Conservation (phyloP, 768 basidiomycete genomes). For the Atractiella rhizophila region DNA sequence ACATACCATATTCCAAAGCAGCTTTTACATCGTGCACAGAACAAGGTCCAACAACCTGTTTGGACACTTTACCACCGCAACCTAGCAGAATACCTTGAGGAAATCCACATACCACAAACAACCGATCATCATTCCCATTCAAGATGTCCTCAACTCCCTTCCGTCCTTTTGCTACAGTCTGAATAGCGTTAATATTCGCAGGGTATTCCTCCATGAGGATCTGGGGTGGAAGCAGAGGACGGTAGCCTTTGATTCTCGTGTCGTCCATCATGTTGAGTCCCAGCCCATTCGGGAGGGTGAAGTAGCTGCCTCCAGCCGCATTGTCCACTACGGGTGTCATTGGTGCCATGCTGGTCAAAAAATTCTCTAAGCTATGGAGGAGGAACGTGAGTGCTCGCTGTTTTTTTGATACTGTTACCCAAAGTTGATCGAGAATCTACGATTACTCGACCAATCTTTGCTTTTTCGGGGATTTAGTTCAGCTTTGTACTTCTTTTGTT, state of each 20-base stretch:
- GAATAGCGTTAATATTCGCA: slow-evolving; percentile 28
- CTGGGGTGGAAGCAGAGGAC: slow-evolving; percentile 16
- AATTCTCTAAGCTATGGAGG: no score
- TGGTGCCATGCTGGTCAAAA: no score
- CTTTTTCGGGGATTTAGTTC: no score
- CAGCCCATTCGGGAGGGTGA: no score
- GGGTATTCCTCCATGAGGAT: slow-evolving; percentile 33
- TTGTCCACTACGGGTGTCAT: no score
- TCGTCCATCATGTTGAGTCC: slow-evolving; percentile 49
- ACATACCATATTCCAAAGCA: slow-evolving; percentile 30
- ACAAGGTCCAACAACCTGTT: slow-evolving; percentile 37
- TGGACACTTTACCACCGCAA: slow-evolving; percentile 14
- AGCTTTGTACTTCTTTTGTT: no score
- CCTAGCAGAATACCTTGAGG: slow-evolving; percentile 21
- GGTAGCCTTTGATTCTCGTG: slow-evolving; percentile 9
- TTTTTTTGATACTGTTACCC: no score
- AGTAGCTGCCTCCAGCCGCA: no score
- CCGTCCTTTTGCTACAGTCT: slow-evolving; percentile 72
- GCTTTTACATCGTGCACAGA: slow-evolving; percentile 51
- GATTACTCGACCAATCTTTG: no score
- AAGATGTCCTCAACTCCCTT: slow-evolving; percentile 51
- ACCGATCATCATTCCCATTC: slow-evolving; percentile 64
- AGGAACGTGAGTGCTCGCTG: no score
- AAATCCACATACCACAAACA: slow-evolving; percentile 81
- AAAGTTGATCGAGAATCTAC: no score